Evolutionary conservation across 371 early-diverging fungal species (phyloP), one percentile per base, ranked within the genome.

Genomic region (Rhizopus delemar): DNA sequence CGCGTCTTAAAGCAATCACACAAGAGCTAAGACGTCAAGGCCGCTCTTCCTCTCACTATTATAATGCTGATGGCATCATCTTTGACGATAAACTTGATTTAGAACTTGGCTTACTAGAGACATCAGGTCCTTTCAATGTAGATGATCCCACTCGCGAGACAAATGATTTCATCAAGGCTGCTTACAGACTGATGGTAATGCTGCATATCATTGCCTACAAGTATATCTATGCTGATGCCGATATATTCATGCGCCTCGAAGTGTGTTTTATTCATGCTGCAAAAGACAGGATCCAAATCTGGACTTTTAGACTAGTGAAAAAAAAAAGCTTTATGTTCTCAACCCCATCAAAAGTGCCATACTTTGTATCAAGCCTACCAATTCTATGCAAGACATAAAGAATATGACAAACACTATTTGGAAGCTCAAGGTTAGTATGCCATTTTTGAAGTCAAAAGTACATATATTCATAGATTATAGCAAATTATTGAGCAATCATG

Each of bases 11-110:
- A 16, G 52, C 52, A 1, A 38, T 51, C 31, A 36, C 2, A n/a
- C 34, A 38, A 5, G 52, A 51, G 15, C 11, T 51, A 16, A 36
- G 36, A 16, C 52, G 6, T 5, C 35, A 16, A 15, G 16, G n/a
- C 36, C 35, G 8, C 3, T 35, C 35, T 16, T 36, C 22, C 2
- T 2, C 2, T 1, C 8, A 15, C 22, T 38, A 15, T 33, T 33
- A 50, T 12, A 50, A 50, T 50, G 34, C 50, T 9, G 50, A 50
- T 36, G 52, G 52, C 3, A 36, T 51, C 36, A 38, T 51, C 11
- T 36, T 15, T 3, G 38, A 51, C n/a, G 13, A 15, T 4, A 11
- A 15, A 5, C 15, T n/a, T 51, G 38, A 36, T 36, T 3, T 35
- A n/a, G 38, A 38, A 32, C 3, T 51, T 13, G 36, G 5, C 3